Conservation (phyloP, 192 early-diverging fungal species). For the Funneliformis mosseae region DNA sequence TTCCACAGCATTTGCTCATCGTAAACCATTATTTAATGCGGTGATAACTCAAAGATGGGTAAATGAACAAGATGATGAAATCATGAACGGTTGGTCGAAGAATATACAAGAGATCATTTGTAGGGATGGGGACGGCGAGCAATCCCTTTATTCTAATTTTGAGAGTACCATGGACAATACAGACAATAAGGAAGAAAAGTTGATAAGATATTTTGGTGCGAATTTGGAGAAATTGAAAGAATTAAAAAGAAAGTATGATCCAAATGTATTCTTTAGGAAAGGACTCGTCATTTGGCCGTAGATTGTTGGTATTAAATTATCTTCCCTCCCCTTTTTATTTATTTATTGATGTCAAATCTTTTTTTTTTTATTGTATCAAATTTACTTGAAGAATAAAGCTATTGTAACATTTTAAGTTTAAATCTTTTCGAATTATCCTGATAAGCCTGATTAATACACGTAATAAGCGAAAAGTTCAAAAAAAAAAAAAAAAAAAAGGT, state of each 20-base stretch:
- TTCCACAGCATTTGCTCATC: not conserved
- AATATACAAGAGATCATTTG: not conserved
- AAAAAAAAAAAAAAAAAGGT: no score
- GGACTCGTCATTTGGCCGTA: not conserved
- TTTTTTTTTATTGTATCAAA: no score
- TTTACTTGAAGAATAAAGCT: no score
- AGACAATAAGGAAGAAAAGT: not conserved
- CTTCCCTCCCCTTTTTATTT: no score
- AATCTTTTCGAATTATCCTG: no score
- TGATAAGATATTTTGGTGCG: not conserved
- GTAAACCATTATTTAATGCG: not conserved
- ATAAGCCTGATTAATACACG: no score
- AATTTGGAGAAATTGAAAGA: slow-evolving; percentile 12
- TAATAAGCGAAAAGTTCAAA: no score
- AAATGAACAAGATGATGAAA: not conserved
- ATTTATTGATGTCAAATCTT: no score
- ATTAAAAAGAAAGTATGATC: slow-evolving; percentile 3
- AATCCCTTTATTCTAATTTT: not conserved
- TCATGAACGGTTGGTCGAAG: not conserved
- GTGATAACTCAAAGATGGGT: not conserved
- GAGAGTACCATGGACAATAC: not conserved
- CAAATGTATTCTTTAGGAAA: not conserved
- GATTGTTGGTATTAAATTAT: not conserved
- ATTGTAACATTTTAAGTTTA: no score
- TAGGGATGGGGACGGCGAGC: not conserved